phyloP scores from a whole-genome alignment of 768 basidiomycete genomes.

The Russula ochroleuca region DNA sequence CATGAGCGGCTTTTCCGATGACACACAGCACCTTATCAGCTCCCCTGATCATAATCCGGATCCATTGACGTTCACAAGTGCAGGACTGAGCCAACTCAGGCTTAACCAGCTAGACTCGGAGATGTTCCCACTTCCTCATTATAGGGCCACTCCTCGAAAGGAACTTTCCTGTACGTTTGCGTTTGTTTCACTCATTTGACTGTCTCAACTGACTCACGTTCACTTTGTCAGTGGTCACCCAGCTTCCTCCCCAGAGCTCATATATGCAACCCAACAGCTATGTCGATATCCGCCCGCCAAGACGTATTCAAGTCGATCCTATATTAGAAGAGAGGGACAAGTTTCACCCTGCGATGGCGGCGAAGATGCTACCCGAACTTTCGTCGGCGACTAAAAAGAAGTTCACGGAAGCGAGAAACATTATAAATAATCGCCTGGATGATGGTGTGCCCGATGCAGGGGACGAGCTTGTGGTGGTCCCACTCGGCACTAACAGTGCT shows the following conservation, averaged over 20 bases:
- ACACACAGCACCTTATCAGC: constrained; percentile 71
- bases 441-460: constrained; percentile 38
- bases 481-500: constrained; percentile 88
- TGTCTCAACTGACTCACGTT: neutral
- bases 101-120: constrained; percentile 65
- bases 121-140: constrained; percentile 69
- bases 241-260: constrained; percentile 21
- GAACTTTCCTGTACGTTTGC: constrained; percentile 36
- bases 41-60: constrained; percentile 58
- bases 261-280: constrained; percentile 19
- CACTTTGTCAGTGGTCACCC: constrained; percentile 21
- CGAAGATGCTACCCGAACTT: constrained; percentile 14
- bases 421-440: constrained; percentile 29
- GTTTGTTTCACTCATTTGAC: neutral
- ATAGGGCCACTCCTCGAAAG: constrained; percentile 41
- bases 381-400: constrained; percentile 38
- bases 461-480: constrained; percentile 61
- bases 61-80: constrained; percentile 68
- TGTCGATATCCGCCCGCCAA: constrained; percentile 24
- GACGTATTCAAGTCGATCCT: constrained; percentile 39
- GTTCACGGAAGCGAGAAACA: constrained; percentile 40
- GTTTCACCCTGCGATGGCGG: constrained; percentile 24
- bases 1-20: constrained; percentile 60
- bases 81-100: constrained; percentile 66
- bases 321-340: constrained; percentile 14